Conservation (phyloP, 805 yeast species). For the Saccharomycopsis javanensis region DNA sequence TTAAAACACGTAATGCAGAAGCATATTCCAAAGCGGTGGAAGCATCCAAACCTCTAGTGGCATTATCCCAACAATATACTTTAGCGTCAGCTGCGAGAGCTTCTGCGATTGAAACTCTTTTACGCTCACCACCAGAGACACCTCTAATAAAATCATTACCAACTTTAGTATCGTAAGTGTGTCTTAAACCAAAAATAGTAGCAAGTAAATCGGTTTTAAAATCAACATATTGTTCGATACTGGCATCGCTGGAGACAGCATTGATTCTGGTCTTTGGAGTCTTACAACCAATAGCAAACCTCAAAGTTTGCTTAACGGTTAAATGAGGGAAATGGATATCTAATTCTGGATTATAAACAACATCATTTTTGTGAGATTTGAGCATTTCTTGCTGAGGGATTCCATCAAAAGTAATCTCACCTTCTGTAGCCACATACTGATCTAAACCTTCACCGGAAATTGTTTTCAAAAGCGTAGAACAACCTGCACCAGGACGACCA, state of each 20-base stretch:
- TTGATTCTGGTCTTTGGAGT: conserved; percentile 39
- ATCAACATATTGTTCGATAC: conserved; percentile 32
- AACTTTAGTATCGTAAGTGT: conserved; percentile 49
- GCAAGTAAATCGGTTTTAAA: conserved; percentile 32
- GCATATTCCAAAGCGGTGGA: conserved; percentile 75
- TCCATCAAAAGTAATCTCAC: conserved; percentile 41
- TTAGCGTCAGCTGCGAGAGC: conserved; percentile 56
- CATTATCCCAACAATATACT: conserved; percentile 68
- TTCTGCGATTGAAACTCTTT: conserved; percentile 77
- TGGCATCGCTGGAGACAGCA: conserved; percentile 31
- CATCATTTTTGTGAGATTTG: conserved; percentile 36
- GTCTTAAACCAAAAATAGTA: conserved; percentile 47
- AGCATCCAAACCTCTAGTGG: conserved; percentile 79
- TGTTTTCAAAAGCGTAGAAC: conserved; percentile 44
- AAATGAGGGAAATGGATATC: conserved; percentile 43
- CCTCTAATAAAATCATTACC: conserved; percentile 59
- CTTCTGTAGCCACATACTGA: conserved; percentile 28
- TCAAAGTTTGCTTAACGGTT: conserved; percentile 42
- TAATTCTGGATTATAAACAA: conserved; percentile 43
- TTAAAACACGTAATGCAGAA: conserved; percentile 54
- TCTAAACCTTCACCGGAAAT: conserved; percentile 37
- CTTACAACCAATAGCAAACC: conserved; percentile 39
- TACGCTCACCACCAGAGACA: conserved; percentile 81
- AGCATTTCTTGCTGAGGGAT: conserved; percentile 38
- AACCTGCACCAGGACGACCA: conserved; percentile 58